Conservation (phyloP, 768 basidiomycete species). For the Antrodiella citrinella region DNA sequence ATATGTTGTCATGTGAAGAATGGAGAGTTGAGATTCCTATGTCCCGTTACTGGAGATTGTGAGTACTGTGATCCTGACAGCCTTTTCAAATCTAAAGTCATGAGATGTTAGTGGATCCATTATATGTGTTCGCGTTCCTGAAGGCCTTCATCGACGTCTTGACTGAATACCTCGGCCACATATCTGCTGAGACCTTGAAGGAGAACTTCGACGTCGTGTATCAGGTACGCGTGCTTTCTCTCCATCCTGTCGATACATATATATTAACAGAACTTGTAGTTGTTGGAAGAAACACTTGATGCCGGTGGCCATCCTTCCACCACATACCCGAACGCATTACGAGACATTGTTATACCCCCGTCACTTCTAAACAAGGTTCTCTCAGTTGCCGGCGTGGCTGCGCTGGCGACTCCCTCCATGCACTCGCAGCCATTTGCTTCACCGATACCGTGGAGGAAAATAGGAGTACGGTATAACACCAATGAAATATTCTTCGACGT, state of each 20-base stretch:
- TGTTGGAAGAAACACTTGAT: constrained; percentile 93
- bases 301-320: constrained; percentile 89
- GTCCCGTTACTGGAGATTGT: constrained; percentile 83
- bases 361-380: constrained; percentile 57
- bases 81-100: background rate
- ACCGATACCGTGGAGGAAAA: constrained; percentile 89
- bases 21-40: constrained; percentile 70
- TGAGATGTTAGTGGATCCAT: constrained; percentile 61
- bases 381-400: constrained; percentile 42
- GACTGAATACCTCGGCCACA: constrained; percentile 79
- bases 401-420: constrained; percentile 26
- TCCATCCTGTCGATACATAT: background rate
- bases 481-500: constrained; percentile 95
- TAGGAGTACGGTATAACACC: constrained; percentile 71
- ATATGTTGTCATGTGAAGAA: constrained; percentile 79
- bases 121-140: constrained; percentile 84
- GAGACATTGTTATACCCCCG: constrained; percentile 91
- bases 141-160: constrained; percentile 80
- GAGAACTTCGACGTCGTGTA: constrained; percentile 96
- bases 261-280: constrained; percentile 33
- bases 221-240: constrained; percentile 45
- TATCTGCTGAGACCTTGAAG: constrained; percentile 70
- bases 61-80: too few species aligned
- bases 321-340: constrained; percentile 80
- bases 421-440: constrained; percentile 61